Evolutionary conservation across 257 asterid genomes (phyloP), one percentile per base, ranked within the genome.

Genomic region (Scutellaria baicalensis): DNA sequence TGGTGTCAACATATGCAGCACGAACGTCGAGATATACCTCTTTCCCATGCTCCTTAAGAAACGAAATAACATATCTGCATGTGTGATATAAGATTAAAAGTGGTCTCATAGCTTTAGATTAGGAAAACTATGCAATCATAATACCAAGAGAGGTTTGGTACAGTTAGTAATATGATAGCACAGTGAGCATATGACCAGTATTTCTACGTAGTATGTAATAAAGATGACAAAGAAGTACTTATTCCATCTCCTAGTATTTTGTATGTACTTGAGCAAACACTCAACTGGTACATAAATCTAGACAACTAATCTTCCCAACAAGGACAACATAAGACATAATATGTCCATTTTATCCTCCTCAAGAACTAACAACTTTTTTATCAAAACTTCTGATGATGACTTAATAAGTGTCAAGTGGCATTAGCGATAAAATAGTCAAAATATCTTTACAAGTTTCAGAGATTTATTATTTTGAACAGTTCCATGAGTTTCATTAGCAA

Each of bases 1-100:
- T 91, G 74, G 99, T 94, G 80, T 94, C 97, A 76, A 88, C 82
- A 79, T 94, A 94, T 75, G 99, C 97, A 49, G 96, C 89, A 76
- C 93, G 97, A 69, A 94, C 87, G 78, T 94, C 99, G 64, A 80
- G 77, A 82, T 88, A 86, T 56, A 91, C 91, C 77, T 94, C 99
- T 73, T 84, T 91, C 56, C 97, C 97, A 38, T 94, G 96, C 77
- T 89, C 99, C 84, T 89, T 94, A 58, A 94, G 97, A 77, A 94
- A 94, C 49, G 79, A 76, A 75, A 89, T 83, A 62, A 89, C 84
- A 71, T 86, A 94, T 84, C 99, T 91, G 87, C 80, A 80, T 17
- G 59, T 81, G 68, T 43, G 38, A 52, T 71, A 50, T 33, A 66
- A 45, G 17, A 72, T 51, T 52, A 68, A 27, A 31, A 56, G 65